These are phyloP conservation scores for Rhizopogon sp. DNA, from an alignment of 768 basidiomycete species.

Conservation along the genomic window DNA sequence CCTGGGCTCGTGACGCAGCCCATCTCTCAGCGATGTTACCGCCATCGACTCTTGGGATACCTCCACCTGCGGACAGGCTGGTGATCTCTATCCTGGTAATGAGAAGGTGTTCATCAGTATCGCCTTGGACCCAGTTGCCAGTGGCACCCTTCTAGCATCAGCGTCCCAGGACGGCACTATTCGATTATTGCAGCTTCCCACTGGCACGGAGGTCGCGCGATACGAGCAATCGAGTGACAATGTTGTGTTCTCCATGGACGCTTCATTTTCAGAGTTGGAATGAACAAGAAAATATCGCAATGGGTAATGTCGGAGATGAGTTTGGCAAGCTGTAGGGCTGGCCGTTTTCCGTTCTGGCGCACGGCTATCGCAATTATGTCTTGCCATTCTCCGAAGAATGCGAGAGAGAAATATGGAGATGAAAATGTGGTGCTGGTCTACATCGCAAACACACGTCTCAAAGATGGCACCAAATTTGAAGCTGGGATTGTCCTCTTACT, in stretches of 20 bases:
- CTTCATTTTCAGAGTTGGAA: background rate
- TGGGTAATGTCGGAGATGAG: background rate
- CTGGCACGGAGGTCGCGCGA: slow-evolving; percentile 12
- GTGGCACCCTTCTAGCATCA: slow-evolving; percentile 23
- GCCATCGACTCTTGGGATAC: background rate
- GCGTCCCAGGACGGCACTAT: slow-evolving; percentile 22
- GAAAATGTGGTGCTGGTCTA: too few species aligned
- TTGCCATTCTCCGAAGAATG: too few species aligned
- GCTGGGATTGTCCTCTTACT: too few species aligned
- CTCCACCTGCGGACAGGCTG: background rate
- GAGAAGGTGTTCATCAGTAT: slow-evolving; percentile 12
- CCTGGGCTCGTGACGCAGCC: background rate
- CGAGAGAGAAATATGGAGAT: too few species aligned
- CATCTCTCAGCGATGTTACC: background rate
- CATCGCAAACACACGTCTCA: too few species aligned
- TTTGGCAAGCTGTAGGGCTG: background rate
- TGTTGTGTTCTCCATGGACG: background rate
- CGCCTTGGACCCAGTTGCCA: slow-evolving; percentile 19
- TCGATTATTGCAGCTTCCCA: slow-evolving; percentile 21
- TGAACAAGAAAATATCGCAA: background rate
- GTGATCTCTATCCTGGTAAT: background rate
- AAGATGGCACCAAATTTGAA: too few species aligned
- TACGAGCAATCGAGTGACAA: slow-evolving; percentile 2
- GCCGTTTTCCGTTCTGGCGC: too few species aligned
- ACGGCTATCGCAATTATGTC: too few species aligned